These are phyloP conservation scores for Beta lomatogona DNA, from an alignment of 179 eudicot genomes.

Conservation along the genomic window DNA sequence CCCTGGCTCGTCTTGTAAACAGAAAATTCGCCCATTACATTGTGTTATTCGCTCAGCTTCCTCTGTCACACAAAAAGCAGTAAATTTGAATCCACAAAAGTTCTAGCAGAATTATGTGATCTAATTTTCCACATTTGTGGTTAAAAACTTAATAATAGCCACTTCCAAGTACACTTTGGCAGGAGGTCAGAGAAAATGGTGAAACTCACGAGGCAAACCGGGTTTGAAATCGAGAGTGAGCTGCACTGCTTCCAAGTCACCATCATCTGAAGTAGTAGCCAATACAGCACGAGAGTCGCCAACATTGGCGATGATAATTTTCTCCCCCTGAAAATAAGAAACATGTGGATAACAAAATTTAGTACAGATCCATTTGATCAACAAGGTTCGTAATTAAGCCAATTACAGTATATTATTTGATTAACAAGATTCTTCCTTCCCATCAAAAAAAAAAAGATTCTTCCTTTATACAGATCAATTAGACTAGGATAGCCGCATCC, in stretches of 20 bases:
- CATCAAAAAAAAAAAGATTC: no score
- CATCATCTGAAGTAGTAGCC: conserved; percentile 72
- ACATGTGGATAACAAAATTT: conserved; percentile 2
- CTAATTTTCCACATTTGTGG: background rate
- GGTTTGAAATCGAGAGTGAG: conserved; percentile 95
- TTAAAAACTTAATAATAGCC: background rate
- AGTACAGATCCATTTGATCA: background rate
- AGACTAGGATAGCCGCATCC: background rate
- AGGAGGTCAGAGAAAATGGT: conserved; percentile 16
- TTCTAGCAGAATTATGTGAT: background rate
- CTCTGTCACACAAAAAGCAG: conserved; percentile 48
- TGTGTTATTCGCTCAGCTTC: conserved; percentile 79
- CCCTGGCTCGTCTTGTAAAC: conserved; percentile 89
- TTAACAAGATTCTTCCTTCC: background rate
- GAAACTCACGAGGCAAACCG: conserved; percentile 75
- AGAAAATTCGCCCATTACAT: conserved; percentile 77
- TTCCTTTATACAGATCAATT: background rate
- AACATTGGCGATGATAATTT: conserved; percentile 68
- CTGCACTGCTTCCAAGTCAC: conserved; percentile 67
- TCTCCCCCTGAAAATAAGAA: conserved; percentile 55
- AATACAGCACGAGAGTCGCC: conserved; percentile 96
- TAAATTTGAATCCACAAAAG: conserved; percentile 1
- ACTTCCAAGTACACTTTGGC: background rate
- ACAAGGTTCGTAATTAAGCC: background rate
- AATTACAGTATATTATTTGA: background rate